Percentiles rank a stretch among this genome's conserved stretches.
Evolutionary conservation across 441 rosid genomes (phyloP).

Genomic region (Biscutella laevigata): DNA sequence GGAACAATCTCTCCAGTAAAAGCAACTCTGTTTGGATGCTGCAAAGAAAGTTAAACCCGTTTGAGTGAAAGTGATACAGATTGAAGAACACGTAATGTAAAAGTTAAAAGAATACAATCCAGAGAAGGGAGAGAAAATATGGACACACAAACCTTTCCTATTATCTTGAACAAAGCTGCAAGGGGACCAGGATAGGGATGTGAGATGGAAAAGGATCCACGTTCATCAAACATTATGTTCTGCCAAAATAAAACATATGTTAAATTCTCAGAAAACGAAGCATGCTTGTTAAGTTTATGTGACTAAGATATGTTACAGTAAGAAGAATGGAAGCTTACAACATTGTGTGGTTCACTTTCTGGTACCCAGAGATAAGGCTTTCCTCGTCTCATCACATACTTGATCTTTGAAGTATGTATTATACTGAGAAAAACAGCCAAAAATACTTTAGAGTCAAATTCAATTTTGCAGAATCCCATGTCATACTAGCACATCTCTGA

Average conservation of each 20-base stretch:
- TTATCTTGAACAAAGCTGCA: conserved; percentile 45
- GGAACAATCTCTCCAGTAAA: conserved; percentile 63
- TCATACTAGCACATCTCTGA: too few relatives aligned
- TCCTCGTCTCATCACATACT: conserved; percentile 63
- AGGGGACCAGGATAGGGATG: conserved; percentile 71
- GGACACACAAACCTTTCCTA: conserved; percentile 49
- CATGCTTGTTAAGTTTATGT: too few relatives aligned
- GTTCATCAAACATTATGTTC: conserved; percentile 82
- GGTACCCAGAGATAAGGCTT: conserved; percentile 81
- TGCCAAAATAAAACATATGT: too few relatives aligned
- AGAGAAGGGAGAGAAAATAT: conserved; percentile 5
- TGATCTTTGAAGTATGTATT: conserved; percentile 69
- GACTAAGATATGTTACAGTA: too few relatives aligned
- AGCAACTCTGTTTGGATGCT: conserved; percentile 75
- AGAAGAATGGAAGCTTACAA: conserved; percentile 38
- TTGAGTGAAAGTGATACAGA: background rate
- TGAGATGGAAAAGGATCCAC: conserved; percentile 65
- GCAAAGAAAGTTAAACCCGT: conserved; percentile 23
- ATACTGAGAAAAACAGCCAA: conserved; percentile 36
- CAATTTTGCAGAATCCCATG: background rate
- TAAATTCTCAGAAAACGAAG: too few relatives aligned
- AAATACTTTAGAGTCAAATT: conserved; percentile 1
- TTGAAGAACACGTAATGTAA: background rate
- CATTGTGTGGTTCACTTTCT: conserved; percentile 67
- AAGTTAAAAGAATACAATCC: background rate